These are phyloP conservation scores for Phialophora verrucosa DNA, from an alignment of 2,329 filamentous ascomycete species.

Conservation along the genomic window DNA sequence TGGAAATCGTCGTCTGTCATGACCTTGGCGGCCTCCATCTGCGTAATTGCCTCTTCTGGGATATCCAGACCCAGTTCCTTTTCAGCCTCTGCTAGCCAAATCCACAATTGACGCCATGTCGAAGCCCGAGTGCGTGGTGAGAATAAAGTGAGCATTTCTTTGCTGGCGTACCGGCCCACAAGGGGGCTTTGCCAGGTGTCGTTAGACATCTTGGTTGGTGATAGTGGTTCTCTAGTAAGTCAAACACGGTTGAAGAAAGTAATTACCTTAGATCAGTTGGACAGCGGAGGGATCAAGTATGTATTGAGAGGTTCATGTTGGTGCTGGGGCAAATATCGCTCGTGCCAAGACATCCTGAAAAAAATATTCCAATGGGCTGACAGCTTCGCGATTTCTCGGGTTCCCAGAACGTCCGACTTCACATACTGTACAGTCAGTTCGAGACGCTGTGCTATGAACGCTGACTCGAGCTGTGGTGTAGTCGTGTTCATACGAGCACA, in stretches of 20 bases:
- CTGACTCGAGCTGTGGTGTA: not conserved
- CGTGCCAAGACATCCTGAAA: conserved; percentile 4
- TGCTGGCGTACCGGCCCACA: conserved; percentile 73
- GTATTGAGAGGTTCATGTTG: not conserved
- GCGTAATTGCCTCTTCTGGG: conserved; percentile 72
- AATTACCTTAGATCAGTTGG: not conserved
- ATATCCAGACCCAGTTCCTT: conserved; percentile 80
- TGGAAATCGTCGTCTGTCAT: conserved; percentile 80
- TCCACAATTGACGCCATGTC: conserved; percentile 85
- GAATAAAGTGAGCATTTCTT: conserved; percentile 81
- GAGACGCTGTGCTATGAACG: not conserved
- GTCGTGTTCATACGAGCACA: too few relatives aligned
- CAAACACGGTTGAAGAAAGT: not conserved
- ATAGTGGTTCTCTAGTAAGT: not conserved
- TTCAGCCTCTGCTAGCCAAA: conserved; percentile 80
- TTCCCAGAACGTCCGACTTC: too few relatives aligned
- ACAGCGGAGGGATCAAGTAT: not conserved
- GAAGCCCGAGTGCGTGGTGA: conserved; percentile 74
- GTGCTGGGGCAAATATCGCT: conserved; percentile 12
- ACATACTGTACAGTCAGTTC: too few relatives aligned
- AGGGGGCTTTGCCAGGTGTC: conserved; percentile 71
- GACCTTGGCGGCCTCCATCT: conserved; percentile 75
- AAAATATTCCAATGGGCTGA: conserved; percentile 4
- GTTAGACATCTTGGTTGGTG: conserved; percentile 42
- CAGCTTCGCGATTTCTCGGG: not conserved